A percentile compares a stretch with the other conserved stretches of the same genome.
phyloP scores from a whole-genome alignment of 495 filamentous ascomycete genomes.

The Penicillium subrubescens region DNA sequence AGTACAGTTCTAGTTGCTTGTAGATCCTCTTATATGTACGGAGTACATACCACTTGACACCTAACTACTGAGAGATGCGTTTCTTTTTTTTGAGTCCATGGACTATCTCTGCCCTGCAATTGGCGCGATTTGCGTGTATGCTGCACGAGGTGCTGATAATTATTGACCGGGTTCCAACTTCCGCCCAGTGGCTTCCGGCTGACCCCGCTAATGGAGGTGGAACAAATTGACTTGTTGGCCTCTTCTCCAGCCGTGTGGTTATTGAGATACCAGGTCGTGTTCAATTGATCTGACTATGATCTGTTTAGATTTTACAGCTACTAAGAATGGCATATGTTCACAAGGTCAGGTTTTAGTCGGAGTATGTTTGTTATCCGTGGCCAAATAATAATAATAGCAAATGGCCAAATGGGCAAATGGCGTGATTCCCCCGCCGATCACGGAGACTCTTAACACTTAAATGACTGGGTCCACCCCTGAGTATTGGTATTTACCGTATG shows the following conservation, averaged over 20 bases:
- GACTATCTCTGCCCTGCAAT: not conserved
- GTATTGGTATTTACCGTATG: conserved; percentile 1
- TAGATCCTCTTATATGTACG: too few species aligned
- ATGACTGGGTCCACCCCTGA: not conserved
- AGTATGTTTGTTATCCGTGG: conserved; percentile 11
- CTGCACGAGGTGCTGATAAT: not conserved
- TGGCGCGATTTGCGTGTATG: not conserved
- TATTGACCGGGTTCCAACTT: not conserved
- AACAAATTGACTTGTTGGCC: not conserved
- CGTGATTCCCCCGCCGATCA: conserved; percentile 28
- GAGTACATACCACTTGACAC: too few species aligned
- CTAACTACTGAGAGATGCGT: not conserved
- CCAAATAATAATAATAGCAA: not conserved
- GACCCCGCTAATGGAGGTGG: not conserved
- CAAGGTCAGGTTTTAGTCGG: not conserved
- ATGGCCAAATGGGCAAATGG: conserved; percentile 7
- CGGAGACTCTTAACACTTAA: conserved; percentile 10
- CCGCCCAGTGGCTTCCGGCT: not conserved
- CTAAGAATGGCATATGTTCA: not conserved
- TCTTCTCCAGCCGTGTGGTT: not conserved
- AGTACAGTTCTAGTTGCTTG: too few species aligned
- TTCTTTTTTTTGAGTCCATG: not conserved
- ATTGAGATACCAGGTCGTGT: not conserved
- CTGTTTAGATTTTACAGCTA: not conserved
- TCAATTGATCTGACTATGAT: not conserved